Conservation (phyloP, 306 rosid genomes). For the Oemleria cerasiformis region DNA sequence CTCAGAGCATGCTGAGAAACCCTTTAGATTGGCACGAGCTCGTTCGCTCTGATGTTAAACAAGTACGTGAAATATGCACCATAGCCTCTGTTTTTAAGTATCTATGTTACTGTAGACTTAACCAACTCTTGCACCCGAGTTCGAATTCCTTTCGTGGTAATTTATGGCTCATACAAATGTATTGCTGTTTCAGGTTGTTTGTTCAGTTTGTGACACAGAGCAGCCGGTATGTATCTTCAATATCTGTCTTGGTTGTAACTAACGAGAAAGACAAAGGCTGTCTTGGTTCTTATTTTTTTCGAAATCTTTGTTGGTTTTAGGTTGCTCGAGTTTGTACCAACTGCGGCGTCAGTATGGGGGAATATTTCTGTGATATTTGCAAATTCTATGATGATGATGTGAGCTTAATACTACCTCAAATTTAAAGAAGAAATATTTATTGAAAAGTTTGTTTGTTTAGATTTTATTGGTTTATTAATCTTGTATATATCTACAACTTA, state of each 20-base stretch:
- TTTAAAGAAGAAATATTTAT: neutral
- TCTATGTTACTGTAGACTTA: neutral
- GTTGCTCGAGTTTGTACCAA: conserved; percentile 84
- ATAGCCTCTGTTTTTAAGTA: conserved; percentile 2
- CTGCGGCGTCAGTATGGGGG: conserved; percentile 94
- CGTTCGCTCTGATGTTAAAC: conserved; percentile 62
- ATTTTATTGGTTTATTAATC: conserved; percentile 12
- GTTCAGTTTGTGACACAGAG: conserved; percentile 94
- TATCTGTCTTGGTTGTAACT: neutral
- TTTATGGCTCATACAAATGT: neutral
- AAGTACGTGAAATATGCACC: conserved; percentile 41
- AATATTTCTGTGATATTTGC: conserved; percentile 86
- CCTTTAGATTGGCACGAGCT: conserved; percentile 77
- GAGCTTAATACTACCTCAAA: conserved; percentile 23
- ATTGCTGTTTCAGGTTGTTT: conserved; percentile 68
- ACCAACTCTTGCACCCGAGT: no score
- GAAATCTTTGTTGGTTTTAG: conserved; percentile 34
- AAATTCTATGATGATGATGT: conserved; percentile 93
- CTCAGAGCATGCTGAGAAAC: conserved; percentile 61
- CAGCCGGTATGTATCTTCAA: conserved; percentile 63
- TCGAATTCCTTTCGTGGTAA: neutral
- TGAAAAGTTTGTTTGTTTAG: conserved; percentile 14
- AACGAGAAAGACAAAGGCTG: neutral
- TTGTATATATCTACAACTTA: conserved; percentile 3
- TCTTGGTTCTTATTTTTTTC: conserved; percentile 3